A percentile compares a stretch with the other conserved stretches of the same genome.
These are phyloP conservation scores for Tulasnella sp. DNA, from an alignment of 768 basidiomycete genomes.

Conservation along the genomic window DNA sequence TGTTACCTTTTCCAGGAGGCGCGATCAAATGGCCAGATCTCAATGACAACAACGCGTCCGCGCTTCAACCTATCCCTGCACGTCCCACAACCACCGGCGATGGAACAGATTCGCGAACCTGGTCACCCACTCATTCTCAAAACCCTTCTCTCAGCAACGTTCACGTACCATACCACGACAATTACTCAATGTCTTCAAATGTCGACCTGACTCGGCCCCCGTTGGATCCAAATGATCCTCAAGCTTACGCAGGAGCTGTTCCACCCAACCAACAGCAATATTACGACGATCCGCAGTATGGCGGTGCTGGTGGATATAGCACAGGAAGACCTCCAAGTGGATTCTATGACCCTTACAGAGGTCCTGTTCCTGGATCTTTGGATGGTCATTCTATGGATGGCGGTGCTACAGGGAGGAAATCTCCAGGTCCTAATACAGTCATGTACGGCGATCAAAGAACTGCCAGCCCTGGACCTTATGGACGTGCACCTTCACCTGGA, in stretches of 20 bases:
- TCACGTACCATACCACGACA: slow-evolving; percentile 13
- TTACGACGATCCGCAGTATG: slow-evolving; percentile 48
- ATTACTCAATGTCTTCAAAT: slow-evolving; percentile 15
- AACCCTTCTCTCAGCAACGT: slow-evolving; percentile 2
- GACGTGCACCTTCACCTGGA: slow-evolving; percentile 10
- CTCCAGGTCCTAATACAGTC: slow-evolving; percentile 1
- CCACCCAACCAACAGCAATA: slow-evolving; percentile 63
- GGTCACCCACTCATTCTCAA: slow-evolving; percentile 32
- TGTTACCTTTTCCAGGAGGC: slow-evolving; percentile 37
- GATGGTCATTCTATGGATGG: slow-evolving; percentile 20
- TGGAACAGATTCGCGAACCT: slow-evolving; percentile 38
- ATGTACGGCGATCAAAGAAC: slow-evolving; percentile 20
- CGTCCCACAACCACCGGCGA: slow-evolving; percentile 29
- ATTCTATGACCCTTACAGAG: slow-evolving; percentile 73
- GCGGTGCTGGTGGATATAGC: slow-evolving; percentile 20
- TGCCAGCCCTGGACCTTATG: slow-evolving; percentile 21
- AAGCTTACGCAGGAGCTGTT: slow-evolving; percentile 43
- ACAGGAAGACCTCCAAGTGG: slow-evolving; percentile 18
- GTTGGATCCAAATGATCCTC: slow-evolving; percentile 1
- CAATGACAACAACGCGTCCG: slow-evolving; percentile 34
- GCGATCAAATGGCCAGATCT: slow-evolving; percentile 89
- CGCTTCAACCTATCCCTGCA: slow-evolving; percentile 51
- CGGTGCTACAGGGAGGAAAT: background rate
- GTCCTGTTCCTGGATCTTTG: slow-evolving; percentile 56
- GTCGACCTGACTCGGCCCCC: slow-evolving; percentile 14